Percentiles rank a stretch among this genome's conserved stretches.
Evolutionary conservation across 73 alveolate genomes (phyloP).

Genomic region (Paramecium primaurelia): DNA sequence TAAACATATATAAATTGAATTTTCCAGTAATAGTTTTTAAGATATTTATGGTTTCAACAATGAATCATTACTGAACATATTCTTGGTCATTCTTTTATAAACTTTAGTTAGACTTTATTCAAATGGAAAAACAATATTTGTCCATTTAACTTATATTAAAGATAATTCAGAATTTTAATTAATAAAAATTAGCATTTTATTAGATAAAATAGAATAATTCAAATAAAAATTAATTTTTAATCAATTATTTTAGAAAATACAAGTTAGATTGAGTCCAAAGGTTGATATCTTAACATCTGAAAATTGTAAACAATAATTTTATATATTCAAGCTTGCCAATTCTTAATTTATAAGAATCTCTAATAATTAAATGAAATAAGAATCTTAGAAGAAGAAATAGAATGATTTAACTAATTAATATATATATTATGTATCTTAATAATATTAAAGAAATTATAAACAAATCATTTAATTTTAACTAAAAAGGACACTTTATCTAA

Average conservation of each 20-base stretch:
- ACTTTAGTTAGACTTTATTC: not conserved
- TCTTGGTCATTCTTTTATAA: not conserved
- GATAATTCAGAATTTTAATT: not conserved
- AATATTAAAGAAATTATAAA: not conserved
- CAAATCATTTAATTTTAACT: not conserved
- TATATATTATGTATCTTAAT: not conserved
- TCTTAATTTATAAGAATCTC: not conserved
- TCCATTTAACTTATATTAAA: not conserved
- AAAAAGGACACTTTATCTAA: not conserved
- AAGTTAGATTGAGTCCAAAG: constrained; percentile 8
- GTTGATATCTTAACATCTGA: not conserved
- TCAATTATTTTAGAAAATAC: constrained; percentile 12
- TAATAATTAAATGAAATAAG: not conserved
- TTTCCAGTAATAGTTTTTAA: not conserved
- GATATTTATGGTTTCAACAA: not conserved
- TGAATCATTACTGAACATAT: not conserved
- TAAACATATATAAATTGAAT: not conserved
- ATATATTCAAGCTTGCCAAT: not conserved
- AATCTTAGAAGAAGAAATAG: constrained; percentile 21
- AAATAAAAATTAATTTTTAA: not conserved
- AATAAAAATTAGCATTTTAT: not conserved
- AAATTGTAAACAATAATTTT: not conserved
- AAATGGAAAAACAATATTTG: not conserved
- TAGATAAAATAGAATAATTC: not conserved
- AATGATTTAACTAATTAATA: constrained; percentile 9